Conservation (phyloP, 805 yeast genomes). For the Candida glaebosa region DNA sequence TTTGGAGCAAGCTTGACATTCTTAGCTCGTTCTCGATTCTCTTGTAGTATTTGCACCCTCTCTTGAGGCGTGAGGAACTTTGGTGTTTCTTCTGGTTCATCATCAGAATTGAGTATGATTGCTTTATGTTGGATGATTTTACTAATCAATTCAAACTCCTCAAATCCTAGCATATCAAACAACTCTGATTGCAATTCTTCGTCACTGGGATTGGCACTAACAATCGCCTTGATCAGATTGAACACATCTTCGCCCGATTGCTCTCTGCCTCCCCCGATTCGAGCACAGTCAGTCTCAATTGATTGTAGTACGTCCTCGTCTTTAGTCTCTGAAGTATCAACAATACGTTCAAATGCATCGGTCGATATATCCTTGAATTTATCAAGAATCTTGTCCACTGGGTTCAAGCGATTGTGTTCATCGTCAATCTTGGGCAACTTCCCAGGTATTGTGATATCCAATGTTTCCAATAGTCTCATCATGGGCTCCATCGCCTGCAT, state of each 20-base stretch:
- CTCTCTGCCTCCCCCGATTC: conserved; percentile 31
- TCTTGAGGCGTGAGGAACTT: conserved; percentile 47
- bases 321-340: conserved; percentile 10
- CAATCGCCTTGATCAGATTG: conserved; percentile 22
- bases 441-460: conserved; percentile 15
- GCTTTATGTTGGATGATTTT: conserved; percentile 49
- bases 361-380: conserved; percentile 39
- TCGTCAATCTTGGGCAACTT: conserved; percentile 39
- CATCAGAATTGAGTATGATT: conserved; percentile 10
- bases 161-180: conserved; percentile 81
- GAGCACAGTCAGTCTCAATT: conserved; percentile 26
- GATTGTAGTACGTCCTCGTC: conserved; percentile 13
- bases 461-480: conserved; percentile 44
- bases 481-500: conserved; percentile 76
- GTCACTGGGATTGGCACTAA: conserved; percentile 40
- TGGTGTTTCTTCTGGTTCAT: conserved; percentile 18
- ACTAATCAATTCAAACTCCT: conserved; percentile 76
- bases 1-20: conserved; percentile 48
- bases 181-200: conserved; percentile 67
- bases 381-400: conserved; percentile 30
- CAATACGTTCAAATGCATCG: conserved; percentile 16
- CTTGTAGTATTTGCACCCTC: conserved; percentile 49
- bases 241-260: conserved; percentile 28
- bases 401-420: conserved; percentile 24
- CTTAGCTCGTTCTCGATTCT: conserved; percentile 48